Conservation (phyloP, 2,329 filamentous ascomycete species). For the Orbilia javanica region DNA sequence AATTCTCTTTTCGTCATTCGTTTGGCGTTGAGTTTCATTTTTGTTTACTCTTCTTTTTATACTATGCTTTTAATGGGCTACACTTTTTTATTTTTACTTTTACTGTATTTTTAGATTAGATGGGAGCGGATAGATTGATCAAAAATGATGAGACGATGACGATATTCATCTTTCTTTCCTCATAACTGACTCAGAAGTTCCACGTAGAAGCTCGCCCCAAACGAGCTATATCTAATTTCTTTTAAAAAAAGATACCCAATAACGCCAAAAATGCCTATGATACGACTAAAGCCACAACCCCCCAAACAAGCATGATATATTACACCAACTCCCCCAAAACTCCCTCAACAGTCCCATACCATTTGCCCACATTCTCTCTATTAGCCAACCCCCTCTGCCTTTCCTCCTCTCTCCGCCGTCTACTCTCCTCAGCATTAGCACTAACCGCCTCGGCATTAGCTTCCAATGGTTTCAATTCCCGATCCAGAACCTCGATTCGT, state of each 20-base stretch:
- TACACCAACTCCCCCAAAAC: slow-evolving; percentile 57
- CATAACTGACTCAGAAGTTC: background rate
- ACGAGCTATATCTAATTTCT: too few relatives aligned
- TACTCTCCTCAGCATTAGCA: slow-evolving; percentile 78
- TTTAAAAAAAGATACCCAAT: background rate
- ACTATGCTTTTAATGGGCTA: slow-evolving; percentile 6
- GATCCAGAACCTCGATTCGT: slow-evolving; percentile 75
- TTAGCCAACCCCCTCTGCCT: slow-evolving; percentile 78
- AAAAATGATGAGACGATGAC: slow-evolving; percentile 10
- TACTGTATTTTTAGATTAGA: slow-evolving; percentile 52
- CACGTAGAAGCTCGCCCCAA: too few relatives aligned
- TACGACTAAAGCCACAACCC: background rate
- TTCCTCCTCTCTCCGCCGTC: slow-evolving; percentile 75
- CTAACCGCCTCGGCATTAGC: slow-evolving; percentile 75
- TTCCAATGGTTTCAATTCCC: slow-evolving; percentile 78
- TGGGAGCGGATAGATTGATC: slow-evolving; percentile 7
- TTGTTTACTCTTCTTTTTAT: background rate
- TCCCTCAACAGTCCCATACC: slow-evolving; percentile 77
- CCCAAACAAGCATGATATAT: background rate
- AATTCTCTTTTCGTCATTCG: slow-evolving; percentile 24
- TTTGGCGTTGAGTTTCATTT: slow-evolving; percentile 12
- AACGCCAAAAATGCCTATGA: slow-evolving; percentile 20
- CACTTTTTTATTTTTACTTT: slow-evolving; percentile 15
- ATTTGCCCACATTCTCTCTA: slow-evolving; percentile 79
- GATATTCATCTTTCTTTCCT: background rate